A percentile compares a stretch with the other conserved stretches of the same genome.
Evolutionary conservation across 75 land plant species (phyloP).

Genomic region (Larix kaempferi): DNA sequence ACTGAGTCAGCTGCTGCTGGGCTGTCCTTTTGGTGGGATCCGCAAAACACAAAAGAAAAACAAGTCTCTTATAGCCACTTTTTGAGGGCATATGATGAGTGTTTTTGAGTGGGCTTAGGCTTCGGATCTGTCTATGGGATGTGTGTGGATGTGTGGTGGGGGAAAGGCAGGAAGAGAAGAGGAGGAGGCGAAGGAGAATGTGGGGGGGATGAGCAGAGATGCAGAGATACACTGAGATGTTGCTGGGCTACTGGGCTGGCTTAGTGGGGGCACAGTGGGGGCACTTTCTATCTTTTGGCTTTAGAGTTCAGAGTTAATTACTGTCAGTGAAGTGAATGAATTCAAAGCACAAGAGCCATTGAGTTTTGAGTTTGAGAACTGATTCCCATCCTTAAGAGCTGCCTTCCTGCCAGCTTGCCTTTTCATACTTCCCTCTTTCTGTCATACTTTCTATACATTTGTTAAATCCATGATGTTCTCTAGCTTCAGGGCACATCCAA

Average conservation of each 20-base stretch:
- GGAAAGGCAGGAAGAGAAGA: not conserved
- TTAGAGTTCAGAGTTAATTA: not conserved
- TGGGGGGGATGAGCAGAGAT: not conserved
- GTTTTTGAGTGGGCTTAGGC: slow-evolving; percentile 6
- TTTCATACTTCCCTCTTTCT: not conserved
- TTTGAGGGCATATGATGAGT: slow-evolving; percentile 6
- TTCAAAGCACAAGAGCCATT: not conserved
- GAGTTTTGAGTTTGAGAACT: slow-evolving; percentile 5
- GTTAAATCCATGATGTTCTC: not conserved
- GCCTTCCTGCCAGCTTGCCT: too few relatives aligned
- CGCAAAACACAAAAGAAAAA: slow-evolving; percentile 6
- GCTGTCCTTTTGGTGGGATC: slow-evolving; percentile 8
- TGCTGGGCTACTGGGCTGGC: not conserved
- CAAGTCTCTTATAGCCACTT: slow-evolving; percentile 7
- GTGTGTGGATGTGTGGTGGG: slow-evolving; percentile 9
- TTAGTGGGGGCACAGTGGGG: slow-evolving; percentile 5
- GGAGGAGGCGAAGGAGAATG: not conserved
- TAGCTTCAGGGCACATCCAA: not conserved
- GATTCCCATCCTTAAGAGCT: not conserved
- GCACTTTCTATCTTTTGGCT: slow-evolving; percentile 1
- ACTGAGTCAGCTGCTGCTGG: not conserved
- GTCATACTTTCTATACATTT: not conserved
- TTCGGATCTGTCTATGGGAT: not conserved
- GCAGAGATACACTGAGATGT: not conserved
- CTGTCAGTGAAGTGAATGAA: not conserved